phyloP scores from a whole-genome alignment of 2,329 filamentous ascomycete genomes.

The Penicillium sp. region DNA sequence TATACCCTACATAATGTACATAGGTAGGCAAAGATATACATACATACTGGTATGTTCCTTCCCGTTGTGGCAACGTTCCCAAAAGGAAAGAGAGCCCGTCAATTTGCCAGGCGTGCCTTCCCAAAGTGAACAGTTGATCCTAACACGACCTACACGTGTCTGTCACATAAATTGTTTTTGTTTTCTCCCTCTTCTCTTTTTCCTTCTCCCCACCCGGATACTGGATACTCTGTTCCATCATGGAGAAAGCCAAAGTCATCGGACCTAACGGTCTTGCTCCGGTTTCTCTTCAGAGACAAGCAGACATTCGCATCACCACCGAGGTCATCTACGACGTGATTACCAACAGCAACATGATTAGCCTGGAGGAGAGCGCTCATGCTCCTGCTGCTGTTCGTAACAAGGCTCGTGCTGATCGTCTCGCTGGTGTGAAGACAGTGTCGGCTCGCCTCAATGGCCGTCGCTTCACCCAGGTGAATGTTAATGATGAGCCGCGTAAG shows the following conservation, averaged over 20 bases:
- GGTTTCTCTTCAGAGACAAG: neutral
- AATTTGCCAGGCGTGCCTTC: neutral
- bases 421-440: neutral
- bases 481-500: neutral
- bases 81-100: neutral
- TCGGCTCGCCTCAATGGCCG: neutral
- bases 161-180: neutral
- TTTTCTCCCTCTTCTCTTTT: neutral
- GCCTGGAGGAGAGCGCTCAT: neutral
- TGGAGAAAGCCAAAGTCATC: neutral
- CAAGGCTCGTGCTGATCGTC: neutral
- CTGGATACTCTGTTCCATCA: neutral
- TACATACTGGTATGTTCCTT: too few relatives aligned
- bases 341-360: neutral
- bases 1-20: too few relatives aligned
- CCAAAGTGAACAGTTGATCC: neutral
- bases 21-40: too few relatives aligned
- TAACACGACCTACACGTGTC: neutral
- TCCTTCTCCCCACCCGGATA: neutral
- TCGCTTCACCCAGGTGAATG: neutral
- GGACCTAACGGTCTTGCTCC: neutral
- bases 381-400: neutral
- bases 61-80: neutral
- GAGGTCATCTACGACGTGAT: neutral
- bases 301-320: neutral